A percentile compares a stretch with the other conserved stretches of the same genome.
phyloP scores from a whole-genome alignment of 345 rosid genomes.

The Dovyalis caffra region DNA sequence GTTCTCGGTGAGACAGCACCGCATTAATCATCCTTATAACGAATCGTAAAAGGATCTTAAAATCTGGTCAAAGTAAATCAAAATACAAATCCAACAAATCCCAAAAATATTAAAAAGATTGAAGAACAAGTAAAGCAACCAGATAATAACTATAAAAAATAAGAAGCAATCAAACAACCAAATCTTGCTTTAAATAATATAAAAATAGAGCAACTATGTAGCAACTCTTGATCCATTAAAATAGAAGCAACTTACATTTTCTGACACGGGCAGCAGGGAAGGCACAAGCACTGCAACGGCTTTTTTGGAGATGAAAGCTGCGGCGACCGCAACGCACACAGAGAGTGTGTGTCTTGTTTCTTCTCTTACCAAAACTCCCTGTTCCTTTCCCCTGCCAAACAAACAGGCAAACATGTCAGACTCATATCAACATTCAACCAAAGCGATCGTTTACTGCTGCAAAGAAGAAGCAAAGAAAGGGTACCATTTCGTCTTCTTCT shows the following conservation, averaged over 20 bases:
- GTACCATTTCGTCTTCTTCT: neutral
- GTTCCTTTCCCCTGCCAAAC: conserved; percentile 27
- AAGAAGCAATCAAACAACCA: neutral
- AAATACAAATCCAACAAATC: too few relatives aligned
- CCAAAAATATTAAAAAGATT: neutral
- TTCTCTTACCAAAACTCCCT: conserved; percentile 31
- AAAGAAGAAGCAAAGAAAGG: neutral
- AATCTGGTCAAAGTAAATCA: neutral
- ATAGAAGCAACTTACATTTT: conserved; percentile 13
- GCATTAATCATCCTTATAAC: neutral
- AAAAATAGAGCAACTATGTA: too few relatives aligned
- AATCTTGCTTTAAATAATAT: neutral
- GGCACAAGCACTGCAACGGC: conserved; percentile 26
- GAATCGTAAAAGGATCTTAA: too few relatives aligned
- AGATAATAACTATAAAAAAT: neutral
- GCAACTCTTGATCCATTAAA: neutral
- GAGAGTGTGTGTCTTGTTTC: conserved; percentile 33
- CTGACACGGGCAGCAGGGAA: conserved; percentile 27
- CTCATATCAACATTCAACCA: neutral
- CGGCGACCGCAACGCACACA: conserved; percentile 32
- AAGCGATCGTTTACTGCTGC: neutral
- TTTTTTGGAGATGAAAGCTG: conserved; percentile 28
- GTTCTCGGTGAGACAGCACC: neutral
- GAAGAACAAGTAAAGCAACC: neutral
- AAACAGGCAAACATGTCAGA: neutral